A percentile compares a stretch with the other conserved stretches of the same genome.
These are phyloP conservation scores for Saccharomycopsis oosterbeekiorum DNA, from an alignment of 805 yeast species.

Conservation along the genomic window DNA sequence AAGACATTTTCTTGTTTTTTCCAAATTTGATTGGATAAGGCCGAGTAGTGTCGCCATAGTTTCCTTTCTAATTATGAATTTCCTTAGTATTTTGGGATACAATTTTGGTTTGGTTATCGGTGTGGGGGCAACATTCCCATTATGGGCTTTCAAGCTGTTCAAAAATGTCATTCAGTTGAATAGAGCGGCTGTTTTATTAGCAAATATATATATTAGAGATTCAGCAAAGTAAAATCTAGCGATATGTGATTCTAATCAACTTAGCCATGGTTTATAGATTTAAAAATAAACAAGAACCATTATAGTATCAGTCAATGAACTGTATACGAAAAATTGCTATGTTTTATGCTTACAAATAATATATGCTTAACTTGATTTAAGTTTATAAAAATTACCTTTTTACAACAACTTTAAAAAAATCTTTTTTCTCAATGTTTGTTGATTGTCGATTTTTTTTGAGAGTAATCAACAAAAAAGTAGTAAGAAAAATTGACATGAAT, in stretches of 20 bases:
- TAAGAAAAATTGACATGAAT: too few species aligned
- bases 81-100: slow-evolving; percentile 23
- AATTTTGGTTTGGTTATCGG: slow-evolving; percentile 14
- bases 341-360: too few species aligned
- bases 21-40: slow-evolving; percentile 90
- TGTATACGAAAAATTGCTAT: too few species aligned
- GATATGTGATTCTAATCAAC: background rate
- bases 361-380: too few species aligned
- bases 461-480: too few species aligned
- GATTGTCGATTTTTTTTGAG: too few species aligned
- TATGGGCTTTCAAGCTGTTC: slow-evolving; percentile 84
- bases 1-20: slow-evolving; percentile 62
- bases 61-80: slow-evolving; percentile 72
- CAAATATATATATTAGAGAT: slow-evolving; percentile 44
- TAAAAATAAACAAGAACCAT: too few species aligned
- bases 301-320: too few species aligned
- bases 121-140: slow-evolving; percentile 42
- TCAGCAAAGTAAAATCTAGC: background rate
- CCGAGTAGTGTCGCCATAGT: slow-evolving; percentile 75
- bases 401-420: too few species aligned
- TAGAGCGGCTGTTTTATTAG: slow-evolving; percentile 75
- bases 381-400: too few species aligned
- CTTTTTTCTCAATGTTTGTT: too few species aligned
- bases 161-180: slow-evolving; percentile 83
- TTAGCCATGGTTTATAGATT: too few species aligned